Percentiles rank a stretch among this genome's conserved stretches.
These are phyloP conservation scores for Monilinia laxa DNA, from an alignment of 2,329 filamentous ascomycete genomes.

Conservation along the genomic window DNA sequence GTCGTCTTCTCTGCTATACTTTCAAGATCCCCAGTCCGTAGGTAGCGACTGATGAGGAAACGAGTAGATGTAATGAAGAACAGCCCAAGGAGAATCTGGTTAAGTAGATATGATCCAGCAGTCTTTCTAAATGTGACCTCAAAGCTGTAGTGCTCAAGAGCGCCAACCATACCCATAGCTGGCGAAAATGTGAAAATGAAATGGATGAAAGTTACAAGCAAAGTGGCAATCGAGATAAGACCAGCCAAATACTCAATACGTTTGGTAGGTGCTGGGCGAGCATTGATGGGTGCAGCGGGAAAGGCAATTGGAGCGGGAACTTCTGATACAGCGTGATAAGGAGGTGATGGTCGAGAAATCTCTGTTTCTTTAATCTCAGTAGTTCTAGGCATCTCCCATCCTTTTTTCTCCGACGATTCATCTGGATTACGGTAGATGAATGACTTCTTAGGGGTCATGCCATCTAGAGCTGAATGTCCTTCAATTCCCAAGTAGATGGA, in stretches of 20 bases:
- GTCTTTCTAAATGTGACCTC: slow-evolving; percentile 46
- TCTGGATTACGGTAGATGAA: not conserved
- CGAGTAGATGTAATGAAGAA: slow-evolving; percentile 51
- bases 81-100: slow-evolving; percentile 50
- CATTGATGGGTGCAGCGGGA: slow-evolving; percentile 5
- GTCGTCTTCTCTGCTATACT: slow-evolving; percentile 48
- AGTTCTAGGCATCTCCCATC: not conserved
- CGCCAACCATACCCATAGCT: slow-evolving; percentile 43
- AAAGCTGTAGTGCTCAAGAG: slow-evolving; percentile 41
- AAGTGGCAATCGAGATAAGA: slow-evolving; percentile 45
- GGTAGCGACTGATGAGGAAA: slow-evolving; percentile 46
- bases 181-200: slow-evolving; percentile 47
- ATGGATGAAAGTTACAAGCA: slow-evolving; percentile 48
- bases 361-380: not conserved
- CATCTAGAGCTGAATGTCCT: not conserved
- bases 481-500: not conserved
- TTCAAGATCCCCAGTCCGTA: slow-evolving; percentile 45
- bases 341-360: not conserved
- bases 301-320: slow-evolving; percentile 1
- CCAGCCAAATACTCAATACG: slow-evolving; percentile 50
- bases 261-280: slow-evolving; percentile 4
- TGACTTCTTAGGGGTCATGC: not conserved
- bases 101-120: slow-evolving; percentile 46
- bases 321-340: slow-evolving; percentile 5
- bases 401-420: not conserved